Evolutionary conservation across 2,329 filamentous ascomycete species (phyloP), one percentile per base, ranked within the genome.

Genomic region (Neodidymelliopsis sp.): DNA sequence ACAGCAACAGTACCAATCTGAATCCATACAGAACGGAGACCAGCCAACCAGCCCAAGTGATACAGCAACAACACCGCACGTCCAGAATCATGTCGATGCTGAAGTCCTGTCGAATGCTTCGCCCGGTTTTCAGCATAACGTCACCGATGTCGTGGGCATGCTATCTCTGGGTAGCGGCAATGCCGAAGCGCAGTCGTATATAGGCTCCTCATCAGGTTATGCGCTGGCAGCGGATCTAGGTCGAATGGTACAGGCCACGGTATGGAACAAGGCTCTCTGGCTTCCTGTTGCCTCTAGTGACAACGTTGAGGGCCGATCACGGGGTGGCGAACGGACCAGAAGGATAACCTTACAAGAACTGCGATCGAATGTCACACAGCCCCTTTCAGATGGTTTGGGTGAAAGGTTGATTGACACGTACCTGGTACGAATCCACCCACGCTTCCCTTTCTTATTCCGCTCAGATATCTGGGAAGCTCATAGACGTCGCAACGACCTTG

Each of bases 221-320:
- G 75, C 77, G 11, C 58, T 81, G 33, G 79, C 79, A 4, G 70
- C 77, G 7, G 78, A 80, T 53, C 67, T 82, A 6, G 77, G 79
- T 16, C 77, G 80, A 39, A 81, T 82, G 77, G 78, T 81, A 7
- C 79, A 81, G 56, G 77, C 78, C 0, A 81, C 78, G 13, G 78
- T 81, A 1, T 81, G 79, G 79, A 80, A 80, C 37, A 80, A 81
- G 53, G 75, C 78, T 2, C 63, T 81, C 65, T 60, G 18, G 54
- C 50, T 27, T 52, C 37, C 36, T 48, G 25, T 16, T 25, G 11
- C 34, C 12, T 12, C 18, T 4, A 36, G 11, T 2, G 27, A 13
- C 3, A 11, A 56, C 30, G 47, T 34, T 19, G 57, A 53, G 40
- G 53, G 44, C 1, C 18, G 9, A 23, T 25, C 27, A 18, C 13